phyloP scores from a whole-genome alignment of 345 rosid genomes.

The Eucalyptus marginata region DNA sequence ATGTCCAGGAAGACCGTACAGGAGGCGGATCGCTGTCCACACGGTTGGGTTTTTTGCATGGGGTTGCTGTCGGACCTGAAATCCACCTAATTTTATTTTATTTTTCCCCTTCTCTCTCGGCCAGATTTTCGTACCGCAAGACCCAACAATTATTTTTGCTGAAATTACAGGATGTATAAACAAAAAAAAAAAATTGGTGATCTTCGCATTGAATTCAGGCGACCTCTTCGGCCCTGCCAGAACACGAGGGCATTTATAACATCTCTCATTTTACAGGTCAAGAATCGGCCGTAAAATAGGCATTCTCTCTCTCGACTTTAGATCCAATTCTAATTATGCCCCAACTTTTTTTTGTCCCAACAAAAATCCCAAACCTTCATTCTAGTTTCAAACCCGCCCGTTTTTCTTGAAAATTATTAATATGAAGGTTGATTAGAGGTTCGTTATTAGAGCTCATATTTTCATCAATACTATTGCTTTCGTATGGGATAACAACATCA shows the following conservation, averaged over 20 bases:
- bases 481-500: neutral
- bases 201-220: neutral
- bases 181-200: neutral
- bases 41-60: slow-evolving; percentile 1
- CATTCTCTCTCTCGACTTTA: neutral
- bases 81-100: neutral
- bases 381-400: fast-evolving
- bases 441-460: neutral
- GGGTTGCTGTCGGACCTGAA: neutral
- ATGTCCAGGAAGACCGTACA: neutral
- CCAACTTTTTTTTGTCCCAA: fast-evolving
- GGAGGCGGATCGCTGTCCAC: slow-evolving; percentile 15
- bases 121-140: neutral
- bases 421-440: neutral
- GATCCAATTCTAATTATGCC: neutral
- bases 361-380: neutral
- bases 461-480: neutral
- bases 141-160: neutral
- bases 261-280: neutral
- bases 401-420: neutral
- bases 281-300: neutral
- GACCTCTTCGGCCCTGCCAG: neutral
- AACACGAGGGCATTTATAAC: neutral
- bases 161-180: neutral
- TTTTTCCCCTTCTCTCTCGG: neutral